A percentile compares a stretch with the other conserved stretches of the same genome.
Conservation (phyloP, 306 rosid genomes). For the Citrullus mucosospermus region DNA sequence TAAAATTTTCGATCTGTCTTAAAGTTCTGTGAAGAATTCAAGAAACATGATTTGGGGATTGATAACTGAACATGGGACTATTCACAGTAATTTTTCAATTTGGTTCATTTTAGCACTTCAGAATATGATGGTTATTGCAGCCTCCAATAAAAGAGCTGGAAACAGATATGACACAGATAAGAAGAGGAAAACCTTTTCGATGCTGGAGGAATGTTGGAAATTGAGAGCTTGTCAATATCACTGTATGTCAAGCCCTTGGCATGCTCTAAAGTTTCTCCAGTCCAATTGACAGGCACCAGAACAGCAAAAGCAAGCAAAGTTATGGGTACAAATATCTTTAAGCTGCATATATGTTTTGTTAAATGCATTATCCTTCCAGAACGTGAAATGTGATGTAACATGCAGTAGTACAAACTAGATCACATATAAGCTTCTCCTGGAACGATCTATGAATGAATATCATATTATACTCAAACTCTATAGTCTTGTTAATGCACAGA, state of each 20-base stretch:
- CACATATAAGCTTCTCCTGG: background rate
- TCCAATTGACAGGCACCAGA: conserved; percentile 79
- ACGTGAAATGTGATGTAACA: background rate
- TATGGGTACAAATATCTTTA: conserved; percentile 64
- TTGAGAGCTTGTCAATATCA: conserved; percentile 70
- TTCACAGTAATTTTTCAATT: background rate
- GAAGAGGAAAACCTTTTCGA: conserved; percentile 37
- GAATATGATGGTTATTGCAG: background rate
- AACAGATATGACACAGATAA: background rate
- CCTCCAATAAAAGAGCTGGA: background rate
- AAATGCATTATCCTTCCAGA: conserved; percentile 7
- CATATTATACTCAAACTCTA: background rate
- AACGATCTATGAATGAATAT: background rate
- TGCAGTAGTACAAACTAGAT: background rate
- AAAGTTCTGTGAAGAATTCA: background rate
- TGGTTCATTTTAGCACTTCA: background rate
- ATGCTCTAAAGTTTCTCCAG: conserved; percentile 37
- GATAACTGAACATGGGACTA: background rate
- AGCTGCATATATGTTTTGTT: conserved; percentile 24
- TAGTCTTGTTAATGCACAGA: background rate
- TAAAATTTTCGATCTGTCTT: background rate
- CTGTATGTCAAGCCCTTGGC: conserved; percentile 38
- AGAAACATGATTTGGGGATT: background rate
- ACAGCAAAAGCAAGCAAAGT: conserved; percentile 42
- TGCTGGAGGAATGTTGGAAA: conserved; percentile 68